These are phyloP conservation scores for Cystobasidium sp. DNA, from an alignment of 1,284 basidiomycete species.

Conservation along the genomic window DNA sequence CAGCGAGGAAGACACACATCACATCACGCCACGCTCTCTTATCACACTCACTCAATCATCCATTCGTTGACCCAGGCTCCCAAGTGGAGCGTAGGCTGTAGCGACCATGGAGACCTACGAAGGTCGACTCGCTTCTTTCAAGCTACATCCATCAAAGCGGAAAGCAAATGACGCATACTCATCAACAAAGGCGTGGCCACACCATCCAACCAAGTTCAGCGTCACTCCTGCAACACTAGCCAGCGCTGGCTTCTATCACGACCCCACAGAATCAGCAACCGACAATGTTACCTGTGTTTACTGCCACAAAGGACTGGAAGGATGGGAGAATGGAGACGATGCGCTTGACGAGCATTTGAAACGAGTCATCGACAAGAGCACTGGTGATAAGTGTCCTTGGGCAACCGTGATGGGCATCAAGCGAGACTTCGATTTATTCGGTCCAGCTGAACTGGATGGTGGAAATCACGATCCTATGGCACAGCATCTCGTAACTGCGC, in stretches of 20 bases:
- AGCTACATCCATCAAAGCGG: constrained; percentile 23
- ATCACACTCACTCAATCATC: too few relatives aligned
- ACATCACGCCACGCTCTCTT: too few relatives aligned
- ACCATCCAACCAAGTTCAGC: constrained; percentile 39
- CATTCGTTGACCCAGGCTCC: too few relatives aligned
- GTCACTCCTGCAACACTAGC: constrained; percentile 53
- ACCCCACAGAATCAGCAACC: constrained; percentile 45
- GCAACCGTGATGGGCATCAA: constrained; percentile 41
- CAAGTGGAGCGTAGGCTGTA: not conserved
- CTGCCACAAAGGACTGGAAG: constrained; percentile 48
- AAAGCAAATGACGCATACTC: constrained; percentile 20
- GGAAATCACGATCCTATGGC: constrained; percentile 52
- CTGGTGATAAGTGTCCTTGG: constrained; percentile 26
- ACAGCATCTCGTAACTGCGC: constrained; percentile 51
- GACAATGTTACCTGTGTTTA: constrained; percentile 54
- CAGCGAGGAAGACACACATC: too few relatives aligned
- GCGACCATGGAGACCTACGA: constrained; percentile 39
- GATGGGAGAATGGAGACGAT: constrained; percentile 52
- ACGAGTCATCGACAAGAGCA: constrained; percentile 19
- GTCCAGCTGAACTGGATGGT: constrained; percentile 47
- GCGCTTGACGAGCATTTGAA: constrained; percentile 47
- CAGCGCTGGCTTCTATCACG: constrained; percentile 53
- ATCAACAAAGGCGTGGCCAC: constrained; percentile 34
- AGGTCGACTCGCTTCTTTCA: constrained; percentile 36
- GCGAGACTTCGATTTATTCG: constrained; percentile 28